Evolutionary conservation across 2,329 filamentous ascomycete species (phyloP), one percentile per base, ranked within the genome.

Genomic region (Beauveria sp.): DNA sequence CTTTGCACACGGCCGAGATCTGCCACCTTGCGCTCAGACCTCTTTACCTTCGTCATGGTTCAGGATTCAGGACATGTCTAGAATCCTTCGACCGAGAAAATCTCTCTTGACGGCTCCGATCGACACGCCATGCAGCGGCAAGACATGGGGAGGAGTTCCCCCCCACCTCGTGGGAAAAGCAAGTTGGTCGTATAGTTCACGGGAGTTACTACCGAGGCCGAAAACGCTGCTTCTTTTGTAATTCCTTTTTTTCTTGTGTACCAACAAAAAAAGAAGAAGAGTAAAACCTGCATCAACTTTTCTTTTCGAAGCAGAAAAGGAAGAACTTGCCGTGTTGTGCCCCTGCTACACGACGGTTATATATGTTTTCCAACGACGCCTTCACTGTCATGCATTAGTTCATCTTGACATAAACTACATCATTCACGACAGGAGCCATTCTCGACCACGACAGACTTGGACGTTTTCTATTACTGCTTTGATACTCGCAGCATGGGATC

Each of bases 401-500:
- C 30, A 16, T 3, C 8, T 20, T 26, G n/a, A 24, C 40, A 34
- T 12, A 9, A 53, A 16, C 12, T 10, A 34, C 7, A 24, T 22
- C 10, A 14, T 24, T 40, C 24, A 16, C 18, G 5, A 40, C 5
- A n/a, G 30, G 12, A 6, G 14, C 34, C 3, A 2, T 5, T 37
- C 6, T 16, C 34, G 5, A 37, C 6, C 34, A 37, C 34, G 12
- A 37, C 5, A 14, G 16, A 37, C 14, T 16, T 16, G 14, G 6
- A 37, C 5, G 5, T 16, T 16, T 14, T 37, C 14, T 14, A 37
- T 16, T 37, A 37, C 34, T 37, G 34, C 34, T 37, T 14, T 37
- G 5, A 16, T 16, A 37, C 16, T 2, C 12, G 34, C 7, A 30
- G 40, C 44, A 70, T 70, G 69, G 69, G 66, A 5, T 69, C 67